Percentiles rank a stretch among this genome's conserved stretches.
These are phyloP conservation scores for Leccinum subgranulosum DNA, from an alignment of 768 basidiomycete species.

Conservation along the genomic window DNA sequence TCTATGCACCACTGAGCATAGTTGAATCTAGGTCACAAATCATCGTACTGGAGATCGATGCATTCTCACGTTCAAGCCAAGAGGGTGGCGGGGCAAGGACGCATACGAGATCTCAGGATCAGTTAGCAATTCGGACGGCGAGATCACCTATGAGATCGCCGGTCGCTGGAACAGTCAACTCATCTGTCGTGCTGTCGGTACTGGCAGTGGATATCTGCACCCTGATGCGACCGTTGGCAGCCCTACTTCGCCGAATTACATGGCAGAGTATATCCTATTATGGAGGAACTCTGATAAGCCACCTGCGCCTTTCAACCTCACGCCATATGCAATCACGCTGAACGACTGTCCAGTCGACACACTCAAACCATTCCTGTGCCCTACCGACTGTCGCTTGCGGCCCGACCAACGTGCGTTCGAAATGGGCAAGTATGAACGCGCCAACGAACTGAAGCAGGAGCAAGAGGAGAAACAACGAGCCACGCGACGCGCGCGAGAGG, in stretches of 20 bases:
- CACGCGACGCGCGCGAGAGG: conserved; percentile 72
- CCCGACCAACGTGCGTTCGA: conserved; percentile 97
- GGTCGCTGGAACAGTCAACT: conserved; percentile 96
- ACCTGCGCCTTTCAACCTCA: conserved; percentile 88
- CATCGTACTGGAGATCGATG: conserved; percentile 89
- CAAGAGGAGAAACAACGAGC: conserved; percentile 81
- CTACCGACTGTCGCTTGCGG: conserved; percentile 89
- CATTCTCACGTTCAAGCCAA: conserved; percentile 90
- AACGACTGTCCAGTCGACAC: conserved; percentile 80
- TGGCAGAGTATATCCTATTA: conserved; percentile 76
- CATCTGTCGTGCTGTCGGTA: conserved; percentile 73
- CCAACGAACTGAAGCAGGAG: conserved; percentile 71
- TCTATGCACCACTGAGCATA: not conserved
- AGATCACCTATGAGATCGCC: conserved; percentile 81
- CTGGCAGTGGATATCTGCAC: conserved; percentile 55
- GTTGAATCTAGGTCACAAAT: conserved; percentile 58
- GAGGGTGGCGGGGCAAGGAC: conserved; percentile 90
- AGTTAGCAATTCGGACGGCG: conserved; percentile 64
- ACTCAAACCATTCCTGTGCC: conserved; percentile 69
- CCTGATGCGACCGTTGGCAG: conserved; percentile 65
- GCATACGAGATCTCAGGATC: conserved; percentile 90
- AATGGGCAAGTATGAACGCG: conserved; percentile 77
- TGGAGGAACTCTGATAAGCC: conserved; percentile 92
- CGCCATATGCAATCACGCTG: conserved; percentile 89
- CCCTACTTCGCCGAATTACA: conserved; percentile 40